A percentile compares a stretch with the other conserved stretches of the same genome.
phyloP scores from a whole-genome alignment of 148 eudicot species.

The Pouteria glomerata region DNA sequence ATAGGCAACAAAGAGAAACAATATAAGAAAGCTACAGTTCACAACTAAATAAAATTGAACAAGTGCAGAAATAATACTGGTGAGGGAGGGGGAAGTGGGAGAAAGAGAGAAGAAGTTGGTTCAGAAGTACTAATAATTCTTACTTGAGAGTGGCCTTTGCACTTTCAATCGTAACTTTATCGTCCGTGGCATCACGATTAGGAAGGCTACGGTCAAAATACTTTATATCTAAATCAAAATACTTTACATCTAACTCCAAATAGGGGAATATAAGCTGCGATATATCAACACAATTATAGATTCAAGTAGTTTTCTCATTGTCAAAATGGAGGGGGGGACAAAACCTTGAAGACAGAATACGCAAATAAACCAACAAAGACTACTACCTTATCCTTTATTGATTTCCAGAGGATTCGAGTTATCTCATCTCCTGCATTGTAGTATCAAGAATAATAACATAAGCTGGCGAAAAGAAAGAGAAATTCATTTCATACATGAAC shows the following conservation, averaged over 20 bases:
- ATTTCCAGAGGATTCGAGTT: conserved; percentile 42
- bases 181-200: conserved; percentile 25
- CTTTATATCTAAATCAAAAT: conserved; percentile 53
- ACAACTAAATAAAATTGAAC: not conserved
- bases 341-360: not conserved
- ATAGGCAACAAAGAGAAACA: not conserved
- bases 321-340: not conserved
- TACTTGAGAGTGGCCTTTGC: conserved; percentile 41
- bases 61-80: not conserved
- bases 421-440: conserved; percentile 46
- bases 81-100: not conserved
- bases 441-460: not conserved
- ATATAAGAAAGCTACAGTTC: not conserved
- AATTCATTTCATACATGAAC: not conserved
- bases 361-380: not conserved
- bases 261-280: conserved; percentile 51
- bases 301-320: not conserved
- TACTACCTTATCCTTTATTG: conserved; percentile 38
- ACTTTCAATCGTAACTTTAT: conserved; percentile 41
- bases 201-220: conserved; percentile 44
- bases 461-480: not conserved
- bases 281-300: conserved; percentile 2
- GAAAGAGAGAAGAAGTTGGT: not conserved
- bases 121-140: not conserved
- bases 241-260: conserved; percentile 53